Evolutionary conservation across 352 stramenopile species (phyloP), one percentile per base, ranked within the genome.

Genomic region (Thalassiosira mediterranea): DNA sequence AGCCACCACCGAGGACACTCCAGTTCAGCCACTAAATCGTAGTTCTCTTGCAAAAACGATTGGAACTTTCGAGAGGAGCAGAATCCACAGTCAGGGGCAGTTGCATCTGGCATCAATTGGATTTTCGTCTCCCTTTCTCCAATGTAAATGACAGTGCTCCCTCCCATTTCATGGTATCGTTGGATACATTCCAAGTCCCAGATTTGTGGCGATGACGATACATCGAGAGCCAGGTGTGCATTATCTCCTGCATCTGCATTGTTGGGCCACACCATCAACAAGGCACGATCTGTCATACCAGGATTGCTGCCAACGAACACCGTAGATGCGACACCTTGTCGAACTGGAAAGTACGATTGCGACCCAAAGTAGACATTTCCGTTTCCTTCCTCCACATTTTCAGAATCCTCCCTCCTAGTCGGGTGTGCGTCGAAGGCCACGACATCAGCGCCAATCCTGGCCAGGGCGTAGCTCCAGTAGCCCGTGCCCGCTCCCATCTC

Each of bases 401-500:
- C 19, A 28, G 4, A 48, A 19, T 77, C n/a, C n/a, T 59, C 28
- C 28, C 28, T 23, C 19, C 19, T 13, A 25, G 8, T 25, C 32
- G 68, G 72, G 46, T 76, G 13, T 0, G 38, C 52, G 82, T 97
- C 94, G 79, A 95, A 97, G 52, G 92, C 94, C 23, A 94, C 68
- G 47, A 96, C 79, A 79, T 96, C 91, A 13, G 95, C 92, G 40
- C 90, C 92, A 13, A 62, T 64, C 60, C 90, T 79, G 54, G 94
- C 88, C 57, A 97, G 76, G 15, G 95, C 34, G 15, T 87, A 84
- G 37, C 80, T 90, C 94, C 94, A 97, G 68, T 96, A 97, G 5
- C 93, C 94, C 34, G 82, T 96, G n/a, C 94, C 94, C 37, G 94
- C 94, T 28, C 93, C 94, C 81, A 97, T 94, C 74, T 97, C 93